Base-by-base conservation (phyloP, 202 grass and related monocot species). In the Panicum virgatum region DNA sequence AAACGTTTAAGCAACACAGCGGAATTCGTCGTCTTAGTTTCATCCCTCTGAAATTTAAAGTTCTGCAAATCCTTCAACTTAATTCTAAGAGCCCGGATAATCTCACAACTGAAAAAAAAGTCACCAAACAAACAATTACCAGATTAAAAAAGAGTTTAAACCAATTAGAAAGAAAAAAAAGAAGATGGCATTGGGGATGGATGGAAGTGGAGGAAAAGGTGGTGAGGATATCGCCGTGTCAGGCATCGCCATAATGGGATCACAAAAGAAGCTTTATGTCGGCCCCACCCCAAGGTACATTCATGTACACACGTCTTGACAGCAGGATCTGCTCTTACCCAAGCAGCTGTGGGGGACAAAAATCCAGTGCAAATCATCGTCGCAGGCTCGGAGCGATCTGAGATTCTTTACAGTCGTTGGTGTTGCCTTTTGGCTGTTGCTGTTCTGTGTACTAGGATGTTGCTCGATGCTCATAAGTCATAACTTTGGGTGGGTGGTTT, bases 201-300 rank as follows among this genome's bases (percentile, higher is more conserved):
- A 66, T 10, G 26, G 26, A 42, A 57, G 51, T 36, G 80, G 67
- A 12, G 11, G 20, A 74, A 74, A 67, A 69, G 14, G 67, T 9
- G 22, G 4, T 9, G 26, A 57, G 34, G 66, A 72, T 54, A 56
- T 65, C 12, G 47, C 44, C 62, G 52, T 26, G 23, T 54, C 66
- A 44, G 14, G 52, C 62, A 45, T 84, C 43, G 18, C 62, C 63
- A 51, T 69, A 18, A 69, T 80, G 76, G 19, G 64, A 46, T 77
- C 63, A 22, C 19, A 7, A 48, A 58, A 78, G 11, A 44, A 69
- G 67, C 48, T 74, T 79, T 66, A 74, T 68, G 75, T 58, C 30
- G 18, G 30, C 15, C 29, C 40, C 62, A 53, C 15, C 29, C 40
- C 62, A 53, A 42, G 52, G 78, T 64, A 57, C 72, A 76, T 32